These are phyloP conservation scores for Bryoerythrophyllum caledonicum DNA, from an alignment of 225 moss, liverwort and hornwort species.

Conservation along the genomic window DNA sequence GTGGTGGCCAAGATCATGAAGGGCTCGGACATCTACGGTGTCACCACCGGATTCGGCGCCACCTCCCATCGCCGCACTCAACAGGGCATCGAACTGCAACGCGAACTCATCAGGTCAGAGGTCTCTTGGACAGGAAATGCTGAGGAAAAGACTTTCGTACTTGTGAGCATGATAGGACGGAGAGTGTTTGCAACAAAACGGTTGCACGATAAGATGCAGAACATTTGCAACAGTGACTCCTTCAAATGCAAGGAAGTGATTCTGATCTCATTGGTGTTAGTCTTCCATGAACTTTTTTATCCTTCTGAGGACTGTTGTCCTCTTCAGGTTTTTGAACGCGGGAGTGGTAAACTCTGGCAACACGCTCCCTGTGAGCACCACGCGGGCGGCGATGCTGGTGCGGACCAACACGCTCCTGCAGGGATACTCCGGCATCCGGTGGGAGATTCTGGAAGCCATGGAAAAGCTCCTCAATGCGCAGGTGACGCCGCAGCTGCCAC, in stretches of 20 bases:
- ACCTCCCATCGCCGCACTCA: constrained; percentile 49
- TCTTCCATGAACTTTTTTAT: no score
- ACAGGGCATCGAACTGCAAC: constrained; percentile 49
- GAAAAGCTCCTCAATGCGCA: constrained; percentile 60
- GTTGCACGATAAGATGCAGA: no score
- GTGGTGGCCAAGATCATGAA: constrained; percentile 51
- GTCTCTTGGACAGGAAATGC: no score
- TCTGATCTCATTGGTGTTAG: no score
- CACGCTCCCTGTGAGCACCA: constrained; percentile 44
- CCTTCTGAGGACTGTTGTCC: no score
- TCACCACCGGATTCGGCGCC: constrained; percentile 51
- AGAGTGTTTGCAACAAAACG: no score
- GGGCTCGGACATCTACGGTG: constrained; percentile 49
- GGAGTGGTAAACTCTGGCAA: constrained; percentile 47
- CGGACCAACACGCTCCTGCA: constrained; percentile 52
- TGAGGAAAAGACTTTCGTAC: no score
- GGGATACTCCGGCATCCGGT: constrained; percentile 56
- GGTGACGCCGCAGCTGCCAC: constrained; percentile 60
- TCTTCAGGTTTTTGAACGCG: constrained; percentile 50
- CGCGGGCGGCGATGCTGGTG: constrained; percentile 53
- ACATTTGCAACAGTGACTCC: no score
- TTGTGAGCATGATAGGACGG: no score
- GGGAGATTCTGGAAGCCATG: constrained; percentile 58
- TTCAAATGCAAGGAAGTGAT: no score
- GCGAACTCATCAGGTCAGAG: constrained; percentile 51